phyloP scores from a whole-genome alignment of 1,284 basidiomycete species.

The Cystobasidiaceae sp. region DNA sequence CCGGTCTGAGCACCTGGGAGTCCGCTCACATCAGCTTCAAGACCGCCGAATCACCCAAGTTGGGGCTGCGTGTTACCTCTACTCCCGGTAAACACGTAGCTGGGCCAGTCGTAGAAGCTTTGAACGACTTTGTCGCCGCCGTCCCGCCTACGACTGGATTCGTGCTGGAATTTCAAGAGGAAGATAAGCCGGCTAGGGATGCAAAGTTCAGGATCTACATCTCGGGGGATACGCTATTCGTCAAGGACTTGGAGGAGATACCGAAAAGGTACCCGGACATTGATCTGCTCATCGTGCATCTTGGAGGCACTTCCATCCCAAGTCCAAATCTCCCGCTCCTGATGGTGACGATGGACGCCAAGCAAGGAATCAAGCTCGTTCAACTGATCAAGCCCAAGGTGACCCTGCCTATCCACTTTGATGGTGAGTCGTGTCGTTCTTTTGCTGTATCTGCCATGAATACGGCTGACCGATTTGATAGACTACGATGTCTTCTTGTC shows the following conservation, averaged over 20 bases:
- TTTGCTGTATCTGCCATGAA: background rate
- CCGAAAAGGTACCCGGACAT: constrained; percentile 42
- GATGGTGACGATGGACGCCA: constrained; percentile 46
- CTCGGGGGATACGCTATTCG: constrained; percentile 45
- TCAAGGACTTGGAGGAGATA: constrained; percentile 43
- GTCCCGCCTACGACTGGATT: constrained; percentile 44
- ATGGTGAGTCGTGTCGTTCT: constrained; percentile 15
- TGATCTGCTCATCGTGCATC: constrained; percentile 43
- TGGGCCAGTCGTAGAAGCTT: constrained; percentile 34
- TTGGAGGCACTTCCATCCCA: constrained; percentile 44
- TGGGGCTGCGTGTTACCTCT: constrained; percentile 33
- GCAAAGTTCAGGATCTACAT: constrained; percentile 42
- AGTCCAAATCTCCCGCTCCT: constrained; percentile 40
- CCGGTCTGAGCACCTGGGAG: constrained; percentile 42
- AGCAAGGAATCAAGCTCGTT: constrained; percentile 43
- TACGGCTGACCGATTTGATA: background rate
- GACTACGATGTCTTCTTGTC: constrained; percentile 41
- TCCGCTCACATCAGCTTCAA: constrained; percentile 32
- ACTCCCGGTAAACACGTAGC: constrained; percentile 45
- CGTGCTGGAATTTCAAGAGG: constrained; percentile 39
- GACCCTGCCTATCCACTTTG: constrained; percentile 44
- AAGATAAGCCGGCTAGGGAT: constrained; percentile 15
- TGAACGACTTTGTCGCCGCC: constrained; percentile 37
- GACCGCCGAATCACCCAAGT: constrained; percentile 10
- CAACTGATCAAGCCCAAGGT: constrained; percentile 43